These are phyloP conservation scores for Oryza meridionalis DNA, from an alignment of 176 grass and related monocot genomes.

Conservation along the genomic window DNA sequence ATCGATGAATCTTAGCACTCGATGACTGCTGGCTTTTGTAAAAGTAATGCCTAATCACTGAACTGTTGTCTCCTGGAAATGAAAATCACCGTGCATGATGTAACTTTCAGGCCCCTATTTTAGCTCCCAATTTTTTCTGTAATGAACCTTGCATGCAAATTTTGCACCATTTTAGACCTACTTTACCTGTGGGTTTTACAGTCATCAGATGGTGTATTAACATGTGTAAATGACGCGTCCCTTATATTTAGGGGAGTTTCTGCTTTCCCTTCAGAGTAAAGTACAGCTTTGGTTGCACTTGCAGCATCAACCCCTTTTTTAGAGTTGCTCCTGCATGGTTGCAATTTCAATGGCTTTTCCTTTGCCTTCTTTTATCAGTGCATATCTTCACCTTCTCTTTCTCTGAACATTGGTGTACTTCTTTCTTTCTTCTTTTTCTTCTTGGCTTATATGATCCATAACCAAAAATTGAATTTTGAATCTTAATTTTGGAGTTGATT, in stretches of 20 bases:
- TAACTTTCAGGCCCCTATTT: slow-evolving; percentile 14
- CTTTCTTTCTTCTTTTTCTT: too few species aligned
- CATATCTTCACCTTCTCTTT: background rate
- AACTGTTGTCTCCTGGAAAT: slow-evolving; percentile 23
- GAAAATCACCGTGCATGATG: slow-evolving; percentile 17
- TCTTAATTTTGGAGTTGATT: too few species aligned
- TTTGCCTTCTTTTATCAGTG: background rate
- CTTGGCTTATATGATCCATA: too few species aligned
- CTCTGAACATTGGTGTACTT: background rate
- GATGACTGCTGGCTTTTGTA: slow-evolving; percentile 35
- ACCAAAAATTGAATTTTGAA: too few species aligned
- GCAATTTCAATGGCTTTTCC: background rate
- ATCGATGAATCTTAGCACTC: slow-evolving; percentile 25
- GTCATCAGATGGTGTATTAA: background rate
- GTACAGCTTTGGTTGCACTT: slow-evolving; percentile 1
- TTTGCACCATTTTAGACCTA: background rate
- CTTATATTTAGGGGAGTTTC: background rate
- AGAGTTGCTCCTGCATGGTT: background rate
- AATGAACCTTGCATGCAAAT: slow-evolving; percentile 2
- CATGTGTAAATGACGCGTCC: background rate
- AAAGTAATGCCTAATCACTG: slow-evolving; percentile 39
- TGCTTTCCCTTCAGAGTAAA: background rate
- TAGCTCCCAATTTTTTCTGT: background rate
- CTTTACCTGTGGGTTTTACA: background rate
- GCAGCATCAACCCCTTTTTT: background rate